phyloP scores from a whole-genome alignment of 306 rosid genomes.

The Quercus variabilis region DNA sequence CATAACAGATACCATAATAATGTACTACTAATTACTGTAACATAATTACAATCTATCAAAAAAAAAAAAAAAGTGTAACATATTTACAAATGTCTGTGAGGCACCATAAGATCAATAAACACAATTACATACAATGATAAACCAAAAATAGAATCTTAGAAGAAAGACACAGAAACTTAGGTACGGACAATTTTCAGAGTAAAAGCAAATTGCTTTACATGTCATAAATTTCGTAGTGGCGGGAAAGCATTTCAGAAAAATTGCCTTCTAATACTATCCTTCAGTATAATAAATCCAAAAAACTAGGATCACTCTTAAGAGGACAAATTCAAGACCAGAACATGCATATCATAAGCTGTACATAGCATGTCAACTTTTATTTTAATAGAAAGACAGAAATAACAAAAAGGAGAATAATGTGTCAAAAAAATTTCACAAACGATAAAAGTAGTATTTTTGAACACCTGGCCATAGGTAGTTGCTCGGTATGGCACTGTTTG shows the following conservation, averaged over 20 bases:
- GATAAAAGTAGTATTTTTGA: slow-evolving; percentile 8
- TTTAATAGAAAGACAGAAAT: background rate
- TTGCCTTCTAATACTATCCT: background rate
- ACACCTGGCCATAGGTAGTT: slow-evolving; percentile 81
- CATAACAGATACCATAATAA: background rate
- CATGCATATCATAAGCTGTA: background rate
- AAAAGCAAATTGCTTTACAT: background rate
- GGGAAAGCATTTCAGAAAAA: background rate
- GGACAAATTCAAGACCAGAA: background rate
- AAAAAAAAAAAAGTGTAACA: too few relatives aligned
- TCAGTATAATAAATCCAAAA: background rate
- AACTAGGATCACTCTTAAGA: background rate
- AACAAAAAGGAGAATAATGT: slow-evolving; percentile 2
- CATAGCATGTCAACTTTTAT: background rate
- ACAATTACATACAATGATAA: background rate
- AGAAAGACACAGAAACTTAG: background rate
- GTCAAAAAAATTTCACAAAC: background rate
- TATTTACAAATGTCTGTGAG: background rate
- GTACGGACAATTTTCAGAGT: background rate
- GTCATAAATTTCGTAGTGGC: background rate
- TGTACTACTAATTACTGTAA: background rate
- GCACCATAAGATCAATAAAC: background rate
- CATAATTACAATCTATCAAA: too few relatives aligned
- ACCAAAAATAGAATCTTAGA: background rate
- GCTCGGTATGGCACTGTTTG: slow-evolving; percentile 76